These are phyloP conservation scores for Pholiota adiposa DNA, from an alignment of 1,284 basidiomycete genomes.

Conservation along the genomic window DNA sequence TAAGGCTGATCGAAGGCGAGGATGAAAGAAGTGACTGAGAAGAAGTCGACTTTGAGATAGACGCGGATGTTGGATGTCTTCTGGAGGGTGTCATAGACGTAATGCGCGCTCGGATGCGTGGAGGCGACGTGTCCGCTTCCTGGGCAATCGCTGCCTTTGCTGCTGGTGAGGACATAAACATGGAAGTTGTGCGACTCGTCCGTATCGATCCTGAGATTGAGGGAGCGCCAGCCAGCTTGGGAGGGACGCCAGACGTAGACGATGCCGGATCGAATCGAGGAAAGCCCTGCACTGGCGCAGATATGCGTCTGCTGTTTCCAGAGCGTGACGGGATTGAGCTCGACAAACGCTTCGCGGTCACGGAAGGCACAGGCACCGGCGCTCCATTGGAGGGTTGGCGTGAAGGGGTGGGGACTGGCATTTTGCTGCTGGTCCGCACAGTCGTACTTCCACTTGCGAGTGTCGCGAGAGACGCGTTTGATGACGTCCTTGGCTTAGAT, in stretches of 20 bases:
- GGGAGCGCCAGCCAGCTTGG: constrained; percentile 17
- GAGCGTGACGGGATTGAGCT: constrained; percentile 27
- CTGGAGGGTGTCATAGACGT: constrained; percentile 39
- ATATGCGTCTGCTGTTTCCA: constrained; percentile 26
- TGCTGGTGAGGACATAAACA: constrained; percentile 28
- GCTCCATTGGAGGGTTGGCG: constrained; percentile 25
- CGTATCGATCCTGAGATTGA: constrained; percentile 34
- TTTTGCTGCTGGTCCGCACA: constrained; percentile 25
- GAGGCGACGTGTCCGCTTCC: constrained; percentile 21
- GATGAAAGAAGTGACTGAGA: constrained; percentile 26
- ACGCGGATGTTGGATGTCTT: constrained; percentile 24
- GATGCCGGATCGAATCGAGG: constrained; percentile 25
- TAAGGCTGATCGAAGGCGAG: constrained; percentile 36
- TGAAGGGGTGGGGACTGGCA: constrained; percentile 21
- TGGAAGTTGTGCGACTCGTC: constrained; percentile 33
- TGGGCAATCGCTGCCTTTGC: constrained; percentile 16
- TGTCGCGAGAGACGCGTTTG: constrained; percentile 32
- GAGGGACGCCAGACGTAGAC: constrained; percentile 21
- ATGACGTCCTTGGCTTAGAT: constrained; percentile 30
- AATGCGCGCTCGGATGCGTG: constrained; percentile 29
- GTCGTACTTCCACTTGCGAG: constrained; percentile 32
- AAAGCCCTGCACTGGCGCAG: constrained; percentile 30
- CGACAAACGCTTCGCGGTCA: constrained; percentile 25
- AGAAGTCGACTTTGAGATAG: constrained; percentile 26
- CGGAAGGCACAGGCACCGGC: constrained; percentile 28